Evolutionary conservation across 192 early-diverging fungal species (phyloP).

Genomic region (Jimgerdemannia flammicorona): DNA sequence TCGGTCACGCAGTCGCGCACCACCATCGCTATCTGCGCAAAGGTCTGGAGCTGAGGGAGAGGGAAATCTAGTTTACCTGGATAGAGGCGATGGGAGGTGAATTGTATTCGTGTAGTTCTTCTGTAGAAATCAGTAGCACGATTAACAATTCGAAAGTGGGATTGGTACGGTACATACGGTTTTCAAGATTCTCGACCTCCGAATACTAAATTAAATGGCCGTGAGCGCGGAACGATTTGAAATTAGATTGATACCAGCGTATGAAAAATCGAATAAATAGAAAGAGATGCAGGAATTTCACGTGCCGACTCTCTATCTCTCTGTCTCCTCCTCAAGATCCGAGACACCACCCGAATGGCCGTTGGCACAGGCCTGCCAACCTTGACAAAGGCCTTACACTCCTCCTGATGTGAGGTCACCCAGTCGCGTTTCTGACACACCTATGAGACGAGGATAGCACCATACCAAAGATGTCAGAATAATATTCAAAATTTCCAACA

Average conservation of each 20-base stretch:
- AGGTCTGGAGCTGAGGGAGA: conserved; percentile 23
- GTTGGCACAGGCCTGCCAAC: conserved; percentile 24
- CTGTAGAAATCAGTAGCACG: too few relatives aligned
- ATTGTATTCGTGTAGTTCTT: too few relatives aligned
- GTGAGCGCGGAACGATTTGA: not conserved
- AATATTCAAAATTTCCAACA: not conserved
- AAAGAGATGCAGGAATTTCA: not conserved
- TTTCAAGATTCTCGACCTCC: conserved; percentile 13
- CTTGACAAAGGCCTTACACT: conserved; percentile 26
- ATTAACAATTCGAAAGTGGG: too few relatives aligned
- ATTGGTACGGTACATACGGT: conserved; percentile 12
- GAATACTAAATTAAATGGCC: conserved; percentile 1
- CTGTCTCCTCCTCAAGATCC: conserved; percentile 19
- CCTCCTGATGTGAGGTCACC: conserved; percentile 24
- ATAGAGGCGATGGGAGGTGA: not conserved
- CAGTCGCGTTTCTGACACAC: conserved; percentile 26
- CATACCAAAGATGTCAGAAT: conserved; percentile 9
- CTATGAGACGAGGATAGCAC: not conserved
- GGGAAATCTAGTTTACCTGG: conserved; percentile 25
- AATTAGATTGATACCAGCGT: too few relatives aligned
- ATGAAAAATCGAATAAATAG: too few relatives aligned
- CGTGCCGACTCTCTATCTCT: conserved; percentile 7
- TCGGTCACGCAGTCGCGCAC: conserved; percentile 18
- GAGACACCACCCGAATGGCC: conserved; percentile 23
- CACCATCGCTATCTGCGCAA: conserved; percentile 40